Evolutionary conservation across 1,139 yeast genomes (phyloP), one percentile per base, ranked within the genome.

Genomic region (Tardiomyces depauwii): DNA sequence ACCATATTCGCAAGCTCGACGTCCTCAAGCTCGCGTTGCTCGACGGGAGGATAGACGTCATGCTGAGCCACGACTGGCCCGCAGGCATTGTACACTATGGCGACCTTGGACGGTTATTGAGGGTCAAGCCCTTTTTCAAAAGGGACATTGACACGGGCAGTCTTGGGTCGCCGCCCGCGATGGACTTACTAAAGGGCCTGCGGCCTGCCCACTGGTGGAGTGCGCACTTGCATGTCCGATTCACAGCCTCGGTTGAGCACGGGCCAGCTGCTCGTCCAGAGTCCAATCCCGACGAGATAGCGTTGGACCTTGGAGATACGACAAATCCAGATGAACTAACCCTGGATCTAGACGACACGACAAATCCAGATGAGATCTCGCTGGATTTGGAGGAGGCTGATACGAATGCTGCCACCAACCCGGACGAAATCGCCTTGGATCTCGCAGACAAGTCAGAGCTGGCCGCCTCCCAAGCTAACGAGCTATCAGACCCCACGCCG

Each of bases 11-110:
- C 49, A 77, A 80, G 40, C 68, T 69, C 48, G 89, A 82, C 49
- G 76, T 75, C 47, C 56, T 78, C 39, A 82, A 83, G 52, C 64
- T 86, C 51, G 59, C 68, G 48, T 56, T 74, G 51, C 46, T 67
- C 59, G 49, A 46, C 2, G 48, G 47, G 5, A 25, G 41, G 4
- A 43, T 77, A 12, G 87, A 81, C 56, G 60, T 85, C 1, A 67
- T 82, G 57, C 51, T 89, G 47, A 76, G 85, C 42, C 99, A 91
- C 62, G 99, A 91, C 65, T 91, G 99, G 99, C 99, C 99, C 0
- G 78, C 73, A 43, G 86, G 86, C 2, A 79, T 88, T 16, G 85
- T 75, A 42, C 66, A 77, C 16, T 65, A 74, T 59, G 98, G 97
- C 0, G 64, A 85, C 56, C 41, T 70, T 11, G 49, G 59, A 0